These are phyloP conservation scores for Saturnispora halmiae DNA, from an alignment of 805 yeast genomes.

Conservation along the genomic window DNA sequence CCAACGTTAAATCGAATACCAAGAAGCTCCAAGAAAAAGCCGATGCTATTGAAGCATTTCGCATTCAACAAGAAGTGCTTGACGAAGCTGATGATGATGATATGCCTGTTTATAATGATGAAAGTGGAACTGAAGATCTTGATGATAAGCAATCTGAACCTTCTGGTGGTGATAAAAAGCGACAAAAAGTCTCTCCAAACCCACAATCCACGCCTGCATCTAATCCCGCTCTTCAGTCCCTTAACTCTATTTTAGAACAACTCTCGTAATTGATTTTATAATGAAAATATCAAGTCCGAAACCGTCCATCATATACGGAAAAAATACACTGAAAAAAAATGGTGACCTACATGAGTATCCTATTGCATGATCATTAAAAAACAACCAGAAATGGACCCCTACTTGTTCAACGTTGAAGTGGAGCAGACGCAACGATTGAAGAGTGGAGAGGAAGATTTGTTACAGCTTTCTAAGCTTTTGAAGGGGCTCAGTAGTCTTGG, in stretches of 20 bases:
- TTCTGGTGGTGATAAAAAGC: conserved; percentile 10
- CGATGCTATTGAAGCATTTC: conserved; percentile 3
- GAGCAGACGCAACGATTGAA: conserved; percentile 4
- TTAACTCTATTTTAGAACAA: conserved; percentile 1
- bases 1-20: background rate
- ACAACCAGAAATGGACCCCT: conserved; percentile 1
- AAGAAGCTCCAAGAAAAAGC: conserved; percentile 4
- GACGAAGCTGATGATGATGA: conserved; percentile 5
- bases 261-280: conserved; percentile 2
- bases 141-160: conserved; percentile 13
- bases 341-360: conserved; percentile 9
- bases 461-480: conserved; percentile 3
- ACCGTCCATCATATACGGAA: conserved; percentile 1
- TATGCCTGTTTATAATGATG: conserved; percentile 2
- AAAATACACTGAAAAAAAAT: conserved; percentile 1
- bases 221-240: background rate
- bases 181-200: conserved; percentile 8
- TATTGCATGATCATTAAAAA: background rate
- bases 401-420: background rate
- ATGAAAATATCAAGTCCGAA: conserved; percentile 3
- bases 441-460: conserved; percentile 9
- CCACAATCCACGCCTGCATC: no score
- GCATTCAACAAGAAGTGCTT: conserved; percentile 7
- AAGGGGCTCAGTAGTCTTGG: conserved; percentile 9
- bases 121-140: background rate